A percentile compares a stretch with the other conserved stretches of the same genome.
Conservation (phyloP, 192 early-diverging fungal species). For the Oehlia diaphana region DNA sequence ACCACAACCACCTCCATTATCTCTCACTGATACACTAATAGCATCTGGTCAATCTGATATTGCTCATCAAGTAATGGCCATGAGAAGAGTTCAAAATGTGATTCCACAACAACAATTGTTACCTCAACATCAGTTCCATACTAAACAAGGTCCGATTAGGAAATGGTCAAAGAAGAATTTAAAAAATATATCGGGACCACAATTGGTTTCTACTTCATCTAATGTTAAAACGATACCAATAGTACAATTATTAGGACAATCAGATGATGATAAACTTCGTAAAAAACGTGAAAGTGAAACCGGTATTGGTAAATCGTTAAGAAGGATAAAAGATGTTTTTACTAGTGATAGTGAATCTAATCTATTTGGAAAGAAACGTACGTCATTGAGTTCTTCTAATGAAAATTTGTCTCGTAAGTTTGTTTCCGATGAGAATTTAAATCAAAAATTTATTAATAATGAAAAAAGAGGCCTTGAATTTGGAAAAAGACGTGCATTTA, state of each 20-base stretch:
- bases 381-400: background rate
- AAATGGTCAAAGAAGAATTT: conserved; percentile 7
- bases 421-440: conserved; percentile 24
- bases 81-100: conserved; percentile 22
- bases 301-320: conserved; percentile 12
- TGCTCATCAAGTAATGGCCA: conserved; percentile 26
- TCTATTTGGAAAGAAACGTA: conserved; percentile 7
- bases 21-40: conserved; percentile 26
- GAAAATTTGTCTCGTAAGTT: conserved; percentile 25
- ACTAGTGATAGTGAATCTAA: conserved; percentile 13
- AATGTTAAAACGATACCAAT: conserved; percentile 26
- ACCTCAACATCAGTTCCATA: background rate
- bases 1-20: conserved; percentile 21
- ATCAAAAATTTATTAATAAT: conserved; percentile 5
- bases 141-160: conserved; percentile 3
- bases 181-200: conserved; percentile 27
- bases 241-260: background rate
- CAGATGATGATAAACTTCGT: background rate
- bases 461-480: background rate
- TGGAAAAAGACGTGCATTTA: conserved; percentile 2
- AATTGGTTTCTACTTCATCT: conserved; percentile 22
- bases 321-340: conserved; percentile 27
- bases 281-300: conserved; percentile 21
- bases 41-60: conserved; percentile 26
- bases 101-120: too few species aligned